Evolutionary conservation across 208 protist species (phyloP), one percentile per base, ranked within the genome.

Genomic region (Acanthamoeba royreba): DNA sequence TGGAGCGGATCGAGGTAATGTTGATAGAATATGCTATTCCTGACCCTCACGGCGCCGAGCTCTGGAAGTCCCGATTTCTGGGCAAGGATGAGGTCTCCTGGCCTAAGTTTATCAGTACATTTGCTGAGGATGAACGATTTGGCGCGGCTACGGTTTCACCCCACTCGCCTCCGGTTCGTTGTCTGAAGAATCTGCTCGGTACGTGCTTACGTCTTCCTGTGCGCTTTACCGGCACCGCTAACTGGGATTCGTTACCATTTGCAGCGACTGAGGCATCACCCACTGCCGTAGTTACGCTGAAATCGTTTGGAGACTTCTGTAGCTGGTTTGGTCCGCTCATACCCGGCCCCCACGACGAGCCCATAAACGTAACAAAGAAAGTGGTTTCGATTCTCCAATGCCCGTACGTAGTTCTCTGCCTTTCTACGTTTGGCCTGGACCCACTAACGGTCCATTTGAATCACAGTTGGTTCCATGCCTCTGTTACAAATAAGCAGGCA

Each of bases 311-410:
- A 8, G 83, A 90, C 55, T 90, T 90, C 11, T 90, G 83, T 35
- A 52, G 38, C 4, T 90, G 83, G 83, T 90, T 90, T 33, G 83
- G 83, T 5, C 83, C 83, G 9, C 83, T 90, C 40, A 35, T 90
- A 8, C 83, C 83, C 33, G 83, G 55, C 22, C 5, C 38, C 19
- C 47, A 69, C 83, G 55, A 90, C 31, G 83, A 69, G 35, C 83
- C n/a, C 5, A 61, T 69, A 45, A 90, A 90, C 55, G 66, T 90
- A 45, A 90, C 83, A n/a, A 90, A 90, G 83, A 90, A 90, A 42
- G n/a, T 90, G 8, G 55, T 90, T 33, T 15, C 83, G 40, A 90
- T 90, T 42, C 40, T 90, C 5, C 83, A 35, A 38, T 90, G 83
- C 83, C 83, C 83, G 83, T 89, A 89, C 81, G 81, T 53, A 7